Evolutionary conservation across 805 yeast genomes (phyloP).

Genomic region (Naumovozyma dairenensis): DNA sequence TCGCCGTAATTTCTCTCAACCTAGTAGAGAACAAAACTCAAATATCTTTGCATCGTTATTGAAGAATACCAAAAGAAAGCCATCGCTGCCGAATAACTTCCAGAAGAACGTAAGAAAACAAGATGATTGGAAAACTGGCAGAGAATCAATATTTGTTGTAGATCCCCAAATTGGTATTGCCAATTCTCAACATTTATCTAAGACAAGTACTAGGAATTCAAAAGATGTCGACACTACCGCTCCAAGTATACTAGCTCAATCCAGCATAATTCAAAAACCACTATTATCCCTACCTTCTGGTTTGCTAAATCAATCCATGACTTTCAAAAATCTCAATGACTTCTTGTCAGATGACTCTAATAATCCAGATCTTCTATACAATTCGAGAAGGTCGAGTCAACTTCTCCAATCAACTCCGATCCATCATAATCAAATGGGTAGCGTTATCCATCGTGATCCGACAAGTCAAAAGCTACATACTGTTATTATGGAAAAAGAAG

Average conservation of each 20-base stretch:
- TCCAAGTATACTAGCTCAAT: constrained; percentile 21
- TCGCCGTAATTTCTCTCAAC: constrained; percentile 23
- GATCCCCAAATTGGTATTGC: too few relatives aligned
- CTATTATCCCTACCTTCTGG: constrained; percentile 18
- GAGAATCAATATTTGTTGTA: too few relatives aligned
- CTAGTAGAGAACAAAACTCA: too few relatives aligned
- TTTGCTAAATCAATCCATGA: constrained; percentile 17
- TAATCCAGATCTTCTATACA: background rate
- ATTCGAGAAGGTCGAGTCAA: background rate
- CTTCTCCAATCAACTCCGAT: background rate
- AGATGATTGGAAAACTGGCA: too few relatives aligned
- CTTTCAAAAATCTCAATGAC: constrained; percentile 22
- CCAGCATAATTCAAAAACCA: constrained; percentile 19
- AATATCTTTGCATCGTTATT: too few relatives aligned
- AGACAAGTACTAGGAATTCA: background rate
- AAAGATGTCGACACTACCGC: constrained; percentile 6
- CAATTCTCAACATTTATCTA: too few relatives aligned
- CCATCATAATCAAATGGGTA: background rate
- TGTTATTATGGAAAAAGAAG: background rate
- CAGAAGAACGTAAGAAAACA: too few relatives aligned
- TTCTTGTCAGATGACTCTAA: constrained; percentile 11
- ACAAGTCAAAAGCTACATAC: background rate
- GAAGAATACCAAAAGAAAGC: too few relatives aligned
- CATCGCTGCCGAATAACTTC: too few relatives aligned
- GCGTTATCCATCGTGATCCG: background rate